Evolutionary conservation across 2,329 filamentous ascomycete genomes (phyloP).

Genomic region (Sporothrix schenckii): DNA sequence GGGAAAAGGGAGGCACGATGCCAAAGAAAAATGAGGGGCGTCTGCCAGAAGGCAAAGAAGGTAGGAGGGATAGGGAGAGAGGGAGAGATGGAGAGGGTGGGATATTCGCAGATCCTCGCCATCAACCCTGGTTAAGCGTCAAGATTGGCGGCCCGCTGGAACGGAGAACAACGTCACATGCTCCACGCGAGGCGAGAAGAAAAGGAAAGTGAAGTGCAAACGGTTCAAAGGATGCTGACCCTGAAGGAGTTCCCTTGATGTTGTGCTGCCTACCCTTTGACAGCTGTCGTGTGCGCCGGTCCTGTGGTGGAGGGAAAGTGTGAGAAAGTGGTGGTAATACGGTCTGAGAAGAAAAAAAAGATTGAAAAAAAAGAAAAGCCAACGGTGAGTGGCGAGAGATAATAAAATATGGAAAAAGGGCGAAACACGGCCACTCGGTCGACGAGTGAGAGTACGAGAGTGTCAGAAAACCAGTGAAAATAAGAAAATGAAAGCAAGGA

Average conservation of each 20-base stretch:
- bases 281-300: conserved; percentile 19
- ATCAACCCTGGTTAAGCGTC: not conserved
- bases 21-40: conserved; percentile 5
- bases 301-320: not conserved
- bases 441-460: not conserved
- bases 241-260: conserved; percentile 7
- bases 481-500: not conserved
- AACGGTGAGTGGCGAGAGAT: not conserved
- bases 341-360: not conserved
- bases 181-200: conserved; percentile 27
- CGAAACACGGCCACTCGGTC: not conserved
- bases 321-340: not conserved
- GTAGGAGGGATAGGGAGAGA: not conserved
- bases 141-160: conserved; percentile 31
- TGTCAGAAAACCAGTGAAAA: not conserved
- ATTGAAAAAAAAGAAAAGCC: not conserved
- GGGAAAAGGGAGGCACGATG: not conserved
- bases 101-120: conserved; percentile 20
- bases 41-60: conserved; percentile 20
- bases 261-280: conserved; percentile 12
- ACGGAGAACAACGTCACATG: conserved; percentile 33
- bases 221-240: not conserved
- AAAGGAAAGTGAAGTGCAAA: conserved; percentile 6
- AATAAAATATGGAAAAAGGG: conserved; percentile 2
- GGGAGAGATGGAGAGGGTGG: not conserved